A percentile compares a stretch with the other conserved stretches of the same genome.
These are phyloP conservation scores for Myxozyma sirexii DNA, from an alignment of 805 yeast genomes.

Conservation along the genomic window DNA sequence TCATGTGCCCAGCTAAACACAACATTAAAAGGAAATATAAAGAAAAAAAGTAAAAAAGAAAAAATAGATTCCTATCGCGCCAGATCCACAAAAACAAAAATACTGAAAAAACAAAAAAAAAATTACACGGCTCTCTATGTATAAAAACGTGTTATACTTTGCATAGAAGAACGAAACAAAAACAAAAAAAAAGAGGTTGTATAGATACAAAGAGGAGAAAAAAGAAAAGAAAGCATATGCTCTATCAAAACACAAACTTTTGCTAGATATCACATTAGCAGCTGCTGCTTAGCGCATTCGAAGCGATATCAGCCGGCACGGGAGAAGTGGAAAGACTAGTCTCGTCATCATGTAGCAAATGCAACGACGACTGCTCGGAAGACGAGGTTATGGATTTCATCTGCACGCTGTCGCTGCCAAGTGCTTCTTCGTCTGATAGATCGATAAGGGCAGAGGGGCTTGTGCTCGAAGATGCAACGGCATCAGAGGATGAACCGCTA, in stretches of 20 bases:
- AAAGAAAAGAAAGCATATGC: constrained; percentile 1
- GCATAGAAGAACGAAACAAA: too few species aligned
- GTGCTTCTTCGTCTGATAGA: not conserved
- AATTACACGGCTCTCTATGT: not conserved
- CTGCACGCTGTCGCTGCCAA: not conserved
- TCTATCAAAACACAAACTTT: constrained; percentile 8
- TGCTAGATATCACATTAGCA: not conserved
- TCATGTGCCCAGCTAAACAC: not conserved
- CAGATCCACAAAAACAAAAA: not conserved
- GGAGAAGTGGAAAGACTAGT: not conserved
- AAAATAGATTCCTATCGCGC: not conserved
- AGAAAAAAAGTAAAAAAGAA: not conserved
- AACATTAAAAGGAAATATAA: not conserved
- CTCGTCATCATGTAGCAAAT: constrained; percentile 2
- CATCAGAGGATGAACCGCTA: not conserved
- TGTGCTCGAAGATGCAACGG: not conserved
- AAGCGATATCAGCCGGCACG: not conserved
- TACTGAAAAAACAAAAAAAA: not conserved
- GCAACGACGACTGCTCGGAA: not conserved
- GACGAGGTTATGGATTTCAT: not conserved
- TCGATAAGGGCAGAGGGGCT: constrained; percentile 1
- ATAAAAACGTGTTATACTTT: too few species aligned
- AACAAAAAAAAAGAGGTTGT: too few species aligned
- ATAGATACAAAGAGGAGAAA: constrained; percentile 1
- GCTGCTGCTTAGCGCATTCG: constrained; percentile 2